phyloP scores from a whole-genome alignment of 2,329 filamentous ascomycete genomes.

The Pseudogymnoascus sp. region DNA sequence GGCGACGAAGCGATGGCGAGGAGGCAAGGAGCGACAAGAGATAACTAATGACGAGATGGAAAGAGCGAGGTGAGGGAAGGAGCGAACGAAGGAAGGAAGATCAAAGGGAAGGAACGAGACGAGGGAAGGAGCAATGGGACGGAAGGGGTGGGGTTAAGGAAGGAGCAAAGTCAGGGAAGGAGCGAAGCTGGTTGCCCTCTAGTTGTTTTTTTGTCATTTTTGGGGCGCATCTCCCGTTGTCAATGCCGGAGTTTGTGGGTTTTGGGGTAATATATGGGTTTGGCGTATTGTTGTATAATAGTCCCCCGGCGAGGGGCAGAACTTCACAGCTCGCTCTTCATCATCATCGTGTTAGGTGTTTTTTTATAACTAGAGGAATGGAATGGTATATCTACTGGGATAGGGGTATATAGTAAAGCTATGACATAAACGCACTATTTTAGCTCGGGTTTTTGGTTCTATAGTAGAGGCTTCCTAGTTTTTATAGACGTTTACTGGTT shows the following conservation, averaged over 20 bases:
- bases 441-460: no score
- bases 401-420: not conserved
- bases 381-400: not conserved
- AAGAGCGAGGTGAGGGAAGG: not conserved
- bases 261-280: not conserved
- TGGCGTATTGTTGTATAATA: not conserved
- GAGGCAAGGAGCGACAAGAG: not conserved
- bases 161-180: not conserved
- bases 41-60: not conserved
- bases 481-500: no score
- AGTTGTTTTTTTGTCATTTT: no score
- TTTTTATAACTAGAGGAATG: slow-evolving; percentile 35
- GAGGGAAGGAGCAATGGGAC: not conserved
- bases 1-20: not conserved
- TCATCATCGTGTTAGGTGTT: slow-evolving; percentile 49
- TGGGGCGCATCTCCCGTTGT: not conserved
- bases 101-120: not conserved
- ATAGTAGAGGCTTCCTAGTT: no score
- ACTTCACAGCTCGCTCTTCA: not conserved
- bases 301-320: not conserved
- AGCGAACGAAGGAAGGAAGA: not conserved
- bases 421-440: not conserved
- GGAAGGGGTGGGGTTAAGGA: not conserved
- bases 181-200: no score
- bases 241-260: not conserved